Base-by-base conservation (phyloP, 1,284 basidiomycete genomes). In the Rhizoctonia solani region DNA sequence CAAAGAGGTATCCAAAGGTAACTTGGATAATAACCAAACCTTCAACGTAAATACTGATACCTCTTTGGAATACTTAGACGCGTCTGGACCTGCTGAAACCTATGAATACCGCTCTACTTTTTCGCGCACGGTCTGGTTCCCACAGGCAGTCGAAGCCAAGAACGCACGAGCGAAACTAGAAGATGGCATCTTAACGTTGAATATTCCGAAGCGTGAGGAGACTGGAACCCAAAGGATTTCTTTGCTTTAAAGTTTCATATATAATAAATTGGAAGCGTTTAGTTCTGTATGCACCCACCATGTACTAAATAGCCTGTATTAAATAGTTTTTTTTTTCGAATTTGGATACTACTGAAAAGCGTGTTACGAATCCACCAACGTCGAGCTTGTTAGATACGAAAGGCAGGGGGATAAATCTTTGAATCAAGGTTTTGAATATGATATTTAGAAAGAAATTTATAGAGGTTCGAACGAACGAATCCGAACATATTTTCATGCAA, bases 41-140 rank as follows among this genome's bases (percentile, higher is more conserved):
- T 39, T 39, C 9, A 8, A 39, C 9, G 16, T 16, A 39, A 16
- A 39, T 8, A 39, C 37, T 16, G 37, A 39, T 16, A 16, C 8
- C 9, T 39, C 8, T 39, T 39, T n/a, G n/a, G n/a, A n/a, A n/a
- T 8, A 8, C 16, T 39, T 16, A 39, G 37, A 39, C 16, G 37
- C 37, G 8, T 27, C 49, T 6, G 49, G 29, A 27, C 25, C 19
- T 19, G 29, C 9, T 27, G 23, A 27, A 4, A 54, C 52, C 4
- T 54, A 54, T 19, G 52, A 54, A 19, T 54, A 37, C 39, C 53
- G 41, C 39, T 56, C 39, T 6, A 42, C 52, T 4, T 67, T 67
- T 47, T 29, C 66, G 8, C 46, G 66, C 21, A 67, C 66, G 2
- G 16, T 67, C 34, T 61, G 66, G 66, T 42, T 67, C 32, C 66